phyloP scores from a whole-genome alignment of 1,284 basidiomycete species.

The Fomitopsis betulina region DNA sequence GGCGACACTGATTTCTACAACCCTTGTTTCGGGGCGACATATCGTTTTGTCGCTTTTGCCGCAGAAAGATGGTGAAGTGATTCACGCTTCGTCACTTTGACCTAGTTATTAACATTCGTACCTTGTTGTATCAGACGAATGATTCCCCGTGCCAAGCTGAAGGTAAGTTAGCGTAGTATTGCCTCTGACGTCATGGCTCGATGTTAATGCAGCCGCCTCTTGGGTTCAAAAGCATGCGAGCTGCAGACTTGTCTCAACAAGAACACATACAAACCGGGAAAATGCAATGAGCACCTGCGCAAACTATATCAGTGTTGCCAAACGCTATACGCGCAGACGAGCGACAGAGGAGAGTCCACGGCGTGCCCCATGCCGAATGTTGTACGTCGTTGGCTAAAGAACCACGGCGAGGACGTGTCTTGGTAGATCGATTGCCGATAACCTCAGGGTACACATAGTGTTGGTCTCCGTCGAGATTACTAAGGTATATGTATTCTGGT shows the following conservation, averaged over 20 bases:
- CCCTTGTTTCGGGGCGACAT: no score
- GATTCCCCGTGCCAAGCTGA: constrained; percentile 8
- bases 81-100: background rate
- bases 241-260: constrained; percentile 59
- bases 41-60: no score
- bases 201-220: background rate
- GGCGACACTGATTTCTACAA: no score
- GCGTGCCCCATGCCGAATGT: constrained; percentile 57
- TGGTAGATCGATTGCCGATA: background rate
- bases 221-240: constrained; percentile 49
- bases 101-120: background rate
- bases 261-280: constrained; percentile 61
- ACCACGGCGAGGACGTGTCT: constrained; percentile 29
- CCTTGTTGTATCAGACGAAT: background rate
- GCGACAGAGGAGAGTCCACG: constrained; percentile 45
- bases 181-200: background rate
- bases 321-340: constrained; percentile 43
- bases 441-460: no score
- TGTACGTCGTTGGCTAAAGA: constrained; percentile 56
- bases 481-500: no score
- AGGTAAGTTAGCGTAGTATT: constrained; percentile 5
- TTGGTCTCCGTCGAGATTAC: no score
- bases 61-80: background rate
- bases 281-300: constrained; percentile 48
- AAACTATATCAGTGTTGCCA: constrained; percentile 58